Percentiles rank a stretch among this genome's conserved stretches.
These are phyloP conservation scores for Colletotrichum sp. DNA, from an alignment of 2,329 filamentous ascomycete genomes.

Conservation along the genomic window DNA sequence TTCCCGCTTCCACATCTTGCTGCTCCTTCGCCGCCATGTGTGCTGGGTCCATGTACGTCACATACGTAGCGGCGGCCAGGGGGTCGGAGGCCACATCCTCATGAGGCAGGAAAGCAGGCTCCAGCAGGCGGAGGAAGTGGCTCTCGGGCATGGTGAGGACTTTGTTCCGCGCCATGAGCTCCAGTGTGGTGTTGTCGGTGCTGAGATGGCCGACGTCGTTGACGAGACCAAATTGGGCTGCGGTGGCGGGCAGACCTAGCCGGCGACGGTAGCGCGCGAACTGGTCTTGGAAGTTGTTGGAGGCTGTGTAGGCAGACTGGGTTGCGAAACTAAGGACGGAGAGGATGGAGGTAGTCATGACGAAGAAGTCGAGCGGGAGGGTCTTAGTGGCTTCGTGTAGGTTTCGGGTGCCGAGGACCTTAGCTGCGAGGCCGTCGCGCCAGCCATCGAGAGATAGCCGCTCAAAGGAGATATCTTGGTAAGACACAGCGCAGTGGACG, in stretches of 20 bases:
- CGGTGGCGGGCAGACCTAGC: not conserved
- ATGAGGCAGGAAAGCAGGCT: not conserved
- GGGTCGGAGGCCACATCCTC: not conserved
- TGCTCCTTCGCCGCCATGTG: not conserved
- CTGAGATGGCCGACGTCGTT: not conserved
- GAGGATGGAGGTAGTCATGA: not conserved
- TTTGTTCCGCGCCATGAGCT: not conserved
- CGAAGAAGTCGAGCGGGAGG: not conserved
- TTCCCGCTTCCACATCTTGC: not conserved
- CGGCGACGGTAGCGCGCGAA: not conserved
- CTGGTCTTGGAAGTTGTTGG: not conserved
- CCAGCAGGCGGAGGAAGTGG: not conserved
- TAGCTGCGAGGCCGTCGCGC: not conserved
- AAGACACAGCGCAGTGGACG: not conserved
- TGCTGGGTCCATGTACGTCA: not conserved
- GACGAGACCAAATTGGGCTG: not conserved
- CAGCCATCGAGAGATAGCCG: not conserved
- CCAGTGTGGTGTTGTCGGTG: not conserved
- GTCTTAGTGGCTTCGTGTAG: not conserved
- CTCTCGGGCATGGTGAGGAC: not conserved
- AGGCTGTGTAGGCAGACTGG: not conserved
- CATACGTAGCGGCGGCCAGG: not conserved
- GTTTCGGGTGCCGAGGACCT: not conserved
- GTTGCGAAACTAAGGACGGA: not conserved
- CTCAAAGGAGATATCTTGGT: not conserved